Evolutionary conservation across 2,329 filamentous ascomycete genomes (phyloP).

Genomic region (Ophiostoma novo-ulmi): DNA sequence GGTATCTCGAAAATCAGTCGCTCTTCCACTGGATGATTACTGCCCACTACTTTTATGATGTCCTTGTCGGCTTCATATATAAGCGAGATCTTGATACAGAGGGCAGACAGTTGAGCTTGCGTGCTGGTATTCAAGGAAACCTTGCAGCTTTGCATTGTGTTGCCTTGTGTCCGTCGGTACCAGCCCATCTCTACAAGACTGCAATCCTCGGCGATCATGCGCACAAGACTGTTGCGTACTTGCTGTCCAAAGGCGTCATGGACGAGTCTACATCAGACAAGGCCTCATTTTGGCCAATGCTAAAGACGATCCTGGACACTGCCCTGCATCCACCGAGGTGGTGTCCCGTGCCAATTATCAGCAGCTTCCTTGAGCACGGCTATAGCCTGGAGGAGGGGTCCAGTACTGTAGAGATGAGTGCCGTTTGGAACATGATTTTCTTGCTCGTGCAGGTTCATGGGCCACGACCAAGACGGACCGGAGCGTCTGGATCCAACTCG

Average conservation of each 20-base stretch:
- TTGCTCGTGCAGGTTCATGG: conserved; percentile 23
- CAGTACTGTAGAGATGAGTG: not conserved
- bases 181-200: not conserved
- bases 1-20: conserved; percentile 4
- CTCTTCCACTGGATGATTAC: conserved; percentile 9
- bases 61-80: conserved; percentile 16
- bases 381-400: not conserved
- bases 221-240: not conserved
- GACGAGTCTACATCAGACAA: not conserved
- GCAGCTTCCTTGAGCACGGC: conserved; percentile 15
- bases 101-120: not conserved
- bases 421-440: conserved; percentile 18
- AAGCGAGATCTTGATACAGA: conserved; percentile 9
- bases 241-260: not conserved
- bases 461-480: not conserved
- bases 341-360: conserved; percentile 23
- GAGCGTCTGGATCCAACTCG: not conserved
- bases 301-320: conserved; percentile 14
- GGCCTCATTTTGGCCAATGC: conserved; percentile 20
- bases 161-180: not conserved
- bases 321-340: conserved; percentile 21
- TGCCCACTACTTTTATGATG: conserved; percentile 15
- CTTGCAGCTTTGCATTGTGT: conserved; percentile 17
- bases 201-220: not conserved
- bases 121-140: conserved; percentile 17